A percentile compares a stretch with the other conserved stretches of the same genome.
phyloP scores from a whole-genome alignment of 306 rosid genomes.

The Quercus mongolica region DNA sequence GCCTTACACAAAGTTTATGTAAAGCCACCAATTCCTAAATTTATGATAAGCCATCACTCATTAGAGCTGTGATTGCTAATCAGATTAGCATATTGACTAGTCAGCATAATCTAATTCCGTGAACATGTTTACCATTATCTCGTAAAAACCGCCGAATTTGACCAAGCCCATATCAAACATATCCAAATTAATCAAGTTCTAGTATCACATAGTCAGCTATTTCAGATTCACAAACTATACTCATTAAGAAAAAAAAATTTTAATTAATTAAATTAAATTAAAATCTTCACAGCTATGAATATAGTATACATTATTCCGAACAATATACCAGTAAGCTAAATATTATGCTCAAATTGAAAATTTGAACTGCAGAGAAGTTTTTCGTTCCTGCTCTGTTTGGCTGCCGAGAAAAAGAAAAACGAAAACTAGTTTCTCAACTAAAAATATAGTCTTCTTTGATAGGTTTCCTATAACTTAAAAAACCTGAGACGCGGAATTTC shows the following conservation, averaged over 20 bases:
- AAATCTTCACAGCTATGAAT: background rate
- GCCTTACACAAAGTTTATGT: background rate
- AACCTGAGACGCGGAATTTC: background rate
- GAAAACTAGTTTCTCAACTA: background rate
- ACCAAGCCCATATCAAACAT: slow-evolving; percentile 18
- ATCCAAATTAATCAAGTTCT: background rate
- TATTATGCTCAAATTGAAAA: background rate
- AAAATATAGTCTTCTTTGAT: background rate
- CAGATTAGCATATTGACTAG: background rate
- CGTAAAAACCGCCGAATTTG: slow-evolving; percentile 10
- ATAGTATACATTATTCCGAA: background rate
- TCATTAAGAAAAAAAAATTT: background rate
- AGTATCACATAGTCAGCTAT: background rate
- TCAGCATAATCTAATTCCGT: background rate
- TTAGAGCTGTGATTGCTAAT: background rate
- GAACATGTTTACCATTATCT: background rate
- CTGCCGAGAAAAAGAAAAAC: slow-evolving; percentile 11
- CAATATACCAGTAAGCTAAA: background rate
- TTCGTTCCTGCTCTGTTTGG: slow-evolving; percentile 8
- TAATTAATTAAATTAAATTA: background rate
- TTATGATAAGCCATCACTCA: background rate
- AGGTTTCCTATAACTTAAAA: background rate
- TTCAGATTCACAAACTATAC: background rate
- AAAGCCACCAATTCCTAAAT: background rate
- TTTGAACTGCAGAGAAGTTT: background rate